Percentiles rank a stretch among this genome's conserved stretches.
phyloP scores from a whole-genome alignment of 371 early-diverging fungal genomes.

The Syncephalastrum contaminatum region DNA sequence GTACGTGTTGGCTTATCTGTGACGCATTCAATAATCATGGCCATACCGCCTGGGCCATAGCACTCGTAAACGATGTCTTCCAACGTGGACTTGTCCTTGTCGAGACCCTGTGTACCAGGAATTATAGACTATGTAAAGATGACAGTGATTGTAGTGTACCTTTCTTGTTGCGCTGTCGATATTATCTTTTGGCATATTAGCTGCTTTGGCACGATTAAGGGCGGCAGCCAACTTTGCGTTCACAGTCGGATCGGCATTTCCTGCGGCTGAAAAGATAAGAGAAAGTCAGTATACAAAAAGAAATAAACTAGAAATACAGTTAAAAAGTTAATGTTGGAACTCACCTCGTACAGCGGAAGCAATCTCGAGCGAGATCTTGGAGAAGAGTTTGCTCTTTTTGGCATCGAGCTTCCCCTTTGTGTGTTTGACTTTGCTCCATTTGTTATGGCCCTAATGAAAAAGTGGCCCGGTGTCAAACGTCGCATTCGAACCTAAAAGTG shows the following conservation, averaged over 20 bases:
- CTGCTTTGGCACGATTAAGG: constrained; percentile 59
- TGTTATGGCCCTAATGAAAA: constrained; percentile 53
- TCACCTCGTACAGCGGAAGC: constrained; percentile 56
- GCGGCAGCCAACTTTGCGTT: constrained; percentile 58
- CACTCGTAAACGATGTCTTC: constrained; percentile 67
- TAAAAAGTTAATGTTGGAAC: not conserved
- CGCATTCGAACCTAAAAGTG: not conserved
- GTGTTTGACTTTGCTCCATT: constrained; percentile 72
- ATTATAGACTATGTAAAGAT: not conserved
- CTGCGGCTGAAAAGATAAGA: constrained; percentile 28
- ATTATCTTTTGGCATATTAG: constrained; percentile 72
- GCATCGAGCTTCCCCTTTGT: constrained; percentile 62
- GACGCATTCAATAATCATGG: constrained; percentile 65
- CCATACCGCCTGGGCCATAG: constrained; percentile 61
- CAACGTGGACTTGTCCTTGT: constrained; percentile 38
- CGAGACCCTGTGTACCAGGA: constrained; percentile 13
- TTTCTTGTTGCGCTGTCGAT: constrained; percentile 71
- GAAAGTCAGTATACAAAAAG: not conserved
- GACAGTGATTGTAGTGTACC: constrained; percentile 18
- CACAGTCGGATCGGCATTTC: constrained; percentile 48
- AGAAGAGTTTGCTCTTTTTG: constrained; percentile 52
- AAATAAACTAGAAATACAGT: not conserved
- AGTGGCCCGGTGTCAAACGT: not conserved
- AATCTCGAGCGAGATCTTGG: constrained; percentile 62
- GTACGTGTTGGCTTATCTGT: constrained; percentile 69